Evolutionary conservation across 495 filamentous ascomycete genomes (phyloP).

Genomic region (Talaromyces borbonicus): DNA sequence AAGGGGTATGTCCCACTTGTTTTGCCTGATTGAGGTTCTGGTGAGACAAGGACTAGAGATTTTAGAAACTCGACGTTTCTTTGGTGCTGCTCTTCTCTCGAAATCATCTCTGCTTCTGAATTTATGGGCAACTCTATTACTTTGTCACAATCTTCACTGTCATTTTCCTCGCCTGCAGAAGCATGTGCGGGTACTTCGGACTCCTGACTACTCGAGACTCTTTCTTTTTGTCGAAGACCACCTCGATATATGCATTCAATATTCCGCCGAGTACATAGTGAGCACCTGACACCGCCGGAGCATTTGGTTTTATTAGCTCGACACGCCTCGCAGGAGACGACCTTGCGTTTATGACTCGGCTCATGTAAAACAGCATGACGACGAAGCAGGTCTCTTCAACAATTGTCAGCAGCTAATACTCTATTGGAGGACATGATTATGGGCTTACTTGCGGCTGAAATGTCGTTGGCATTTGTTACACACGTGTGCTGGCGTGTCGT

Average conservation of each 20-base stretch:
- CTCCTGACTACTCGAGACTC: background rate
- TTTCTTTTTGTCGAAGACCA: background rate
- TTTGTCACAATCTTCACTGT: background rate
- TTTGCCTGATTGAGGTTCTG: background rate
- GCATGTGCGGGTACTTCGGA: background rate
- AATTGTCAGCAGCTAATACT: background rate
- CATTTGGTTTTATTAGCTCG: slow-evolving; percentile 6
- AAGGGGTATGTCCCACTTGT: background rate
- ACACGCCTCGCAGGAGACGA: background rate
- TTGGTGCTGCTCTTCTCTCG: background rate
- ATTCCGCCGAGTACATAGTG: background rate
- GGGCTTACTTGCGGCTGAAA: background rate
- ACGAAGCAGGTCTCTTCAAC: slow-evolving; percentile 2
- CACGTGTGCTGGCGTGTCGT: background rate
- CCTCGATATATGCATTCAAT: background rate
- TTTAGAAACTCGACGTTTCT: background rate
- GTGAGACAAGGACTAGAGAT: background rate
- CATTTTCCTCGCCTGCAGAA: background rate
- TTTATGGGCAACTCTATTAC: background rate
- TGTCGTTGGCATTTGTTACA: slow-evolving; percentile 1
- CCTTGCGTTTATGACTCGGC: background rate
- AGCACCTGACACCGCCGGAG: background rate
- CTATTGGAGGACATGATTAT: background rate
- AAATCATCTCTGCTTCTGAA: background rate
- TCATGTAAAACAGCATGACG: slow-evolving; percentile 2